Evolutionary conservation across 768 basidiomycete genomes (phyloP).

Genomic region (Suillus sp.): DNA sequence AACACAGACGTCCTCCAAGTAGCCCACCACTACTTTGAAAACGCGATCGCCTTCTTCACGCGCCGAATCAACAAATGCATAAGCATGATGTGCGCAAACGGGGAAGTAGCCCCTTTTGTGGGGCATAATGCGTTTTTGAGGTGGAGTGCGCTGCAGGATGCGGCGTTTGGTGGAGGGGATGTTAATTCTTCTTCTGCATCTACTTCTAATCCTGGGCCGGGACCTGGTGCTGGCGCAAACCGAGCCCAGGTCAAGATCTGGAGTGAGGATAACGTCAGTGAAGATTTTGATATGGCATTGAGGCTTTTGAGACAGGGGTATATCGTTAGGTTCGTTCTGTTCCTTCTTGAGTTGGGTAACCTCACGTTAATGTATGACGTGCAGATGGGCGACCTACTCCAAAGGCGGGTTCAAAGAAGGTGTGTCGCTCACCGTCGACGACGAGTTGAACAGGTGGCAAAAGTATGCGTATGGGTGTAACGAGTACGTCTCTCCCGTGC

Average conservation of each 20-base stretch:
- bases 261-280: conserved; percentile 68
- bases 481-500: conserved; percentile 43
- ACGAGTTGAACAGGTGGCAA: conserved; percentile 92
- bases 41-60: conserved; percentile 87
- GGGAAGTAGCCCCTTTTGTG: conserved; percentile 77
- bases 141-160: conserved; percentile 89
- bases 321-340: conserved; percentile 53
- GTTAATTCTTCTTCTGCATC: background rate
- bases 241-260: conserved; percentile 74
- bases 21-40: conserved; percentile 87
- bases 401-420: conserved; percentile 90
- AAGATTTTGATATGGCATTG: conserved; percentile 72
- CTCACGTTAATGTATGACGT: background rate
- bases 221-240: conserved; percentile 35
- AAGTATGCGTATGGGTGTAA: conserved; percentile 76
- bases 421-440: conserved; percentile 85
- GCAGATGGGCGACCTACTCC: conserved; percentile 77
- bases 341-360: background rate
- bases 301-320: conserved; percentile 64
- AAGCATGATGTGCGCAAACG: conserved; percentile 78
- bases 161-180: conserved; percentile 62
- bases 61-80: conserved; percentile 84
- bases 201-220: background rate
- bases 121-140: conserved; percentile 89
- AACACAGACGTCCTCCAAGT: conserved; percentile 81